phyloP scores from a whole-genome alignment of 2,329 filamentous ascomycete genomes.

The Cylindrodendrum hubeiense region DNA sequence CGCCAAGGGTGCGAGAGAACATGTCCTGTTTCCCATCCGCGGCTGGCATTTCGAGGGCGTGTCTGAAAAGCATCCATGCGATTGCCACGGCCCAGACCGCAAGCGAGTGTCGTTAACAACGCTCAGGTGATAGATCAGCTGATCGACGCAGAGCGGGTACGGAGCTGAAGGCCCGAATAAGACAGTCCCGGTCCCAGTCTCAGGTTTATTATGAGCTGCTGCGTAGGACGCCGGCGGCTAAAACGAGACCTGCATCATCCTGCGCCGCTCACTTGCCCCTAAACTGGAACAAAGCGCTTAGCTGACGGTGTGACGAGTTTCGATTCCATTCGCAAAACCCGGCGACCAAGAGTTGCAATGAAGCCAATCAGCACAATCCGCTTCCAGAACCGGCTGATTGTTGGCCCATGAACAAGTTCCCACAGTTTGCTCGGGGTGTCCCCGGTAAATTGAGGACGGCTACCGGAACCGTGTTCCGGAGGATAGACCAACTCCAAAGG shows the following conservation, averaged over 20 bases:
- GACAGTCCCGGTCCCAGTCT: conserved; percentile 10
- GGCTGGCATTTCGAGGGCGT: not conserved
- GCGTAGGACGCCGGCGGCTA: conserved; percentile 14
- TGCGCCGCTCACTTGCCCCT: conserved; percentile 2
- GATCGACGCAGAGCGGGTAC: conserved; percentile 15
- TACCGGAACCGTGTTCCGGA: too few relatives aligned
- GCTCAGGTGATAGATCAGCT: conserved; percentile 17
- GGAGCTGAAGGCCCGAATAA: conserved; percentile 21
- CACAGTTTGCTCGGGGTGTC: not conserved
- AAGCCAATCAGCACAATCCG: conserved; percentile 6
- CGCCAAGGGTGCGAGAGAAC: not conserved
- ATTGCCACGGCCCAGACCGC: not conserved
- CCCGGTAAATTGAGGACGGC: not conserved
- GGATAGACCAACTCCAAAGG: not conserved
- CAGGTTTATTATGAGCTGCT: conserved; percentile 15
- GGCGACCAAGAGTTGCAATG: not conserved
- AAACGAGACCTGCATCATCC: conserved; percentile 8
- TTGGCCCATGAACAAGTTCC: conserved; percentile 8
- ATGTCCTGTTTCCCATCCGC: not conserved
- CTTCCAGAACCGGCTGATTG: not conserved
- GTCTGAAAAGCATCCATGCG: not conserved
- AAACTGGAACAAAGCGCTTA: conserved; percentile 13
- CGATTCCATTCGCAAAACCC: conserved; percentile 1
- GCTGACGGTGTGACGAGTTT: conserved; percentile 1
- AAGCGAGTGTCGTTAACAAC: conserved; percentile 3